Evolutionary conservation across 768 basidiomycete species (phyloP).

Genomic region (Pleurotus eryngii): DNA sequence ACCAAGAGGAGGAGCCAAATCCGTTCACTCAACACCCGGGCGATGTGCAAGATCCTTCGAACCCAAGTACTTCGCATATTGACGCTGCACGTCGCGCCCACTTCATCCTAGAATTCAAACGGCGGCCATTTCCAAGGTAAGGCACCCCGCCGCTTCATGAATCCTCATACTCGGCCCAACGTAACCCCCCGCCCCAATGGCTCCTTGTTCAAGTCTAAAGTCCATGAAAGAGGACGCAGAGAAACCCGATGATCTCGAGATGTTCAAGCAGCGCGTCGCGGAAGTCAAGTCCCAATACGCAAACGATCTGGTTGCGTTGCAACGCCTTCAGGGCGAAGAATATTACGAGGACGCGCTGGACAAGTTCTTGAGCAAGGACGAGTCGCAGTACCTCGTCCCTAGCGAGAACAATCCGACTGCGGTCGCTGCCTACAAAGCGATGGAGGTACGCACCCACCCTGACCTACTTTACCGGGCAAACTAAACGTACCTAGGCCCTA

Average conservation of each 20-base stretch:
- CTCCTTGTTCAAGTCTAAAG: conserved; percentile 23
- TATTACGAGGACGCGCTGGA: conserved; percentile 32
- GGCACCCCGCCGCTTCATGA: conserved; percentile 7
- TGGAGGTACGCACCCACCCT: background rate
- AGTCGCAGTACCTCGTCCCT: conserved; percentile 16
- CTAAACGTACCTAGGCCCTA: conserved; percentile 15
- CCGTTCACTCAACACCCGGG: conserved; percentile 9
- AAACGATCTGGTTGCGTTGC: conserved; percentile 35
- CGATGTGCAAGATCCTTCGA: background rate
- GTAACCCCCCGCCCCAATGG: background rate
- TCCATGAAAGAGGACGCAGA: conserved; percentile 31
- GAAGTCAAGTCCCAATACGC: conserved; percentile 26
- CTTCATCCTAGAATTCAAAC: conserved; percentile 38
- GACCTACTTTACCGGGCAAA: background rate
- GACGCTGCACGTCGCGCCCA: conserved; percentile 29
- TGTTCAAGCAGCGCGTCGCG: conserved; percentile 24
- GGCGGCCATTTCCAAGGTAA: conserved; percentile 37
- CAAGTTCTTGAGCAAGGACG: conserved; percentile 29
- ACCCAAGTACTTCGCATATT: background rate
- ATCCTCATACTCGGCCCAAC: background rate
- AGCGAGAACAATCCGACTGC: conserved; percentile 19
- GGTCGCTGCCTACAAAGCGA: conserved; percentile 19
- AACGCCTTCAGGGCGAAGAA: conserved; percentile 30
- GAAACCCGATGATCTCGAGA: conserved; percentile 23
- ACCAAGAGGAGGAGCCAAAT: conserved; percentile 7